phyloP scores from a whole-genome alignment of 148 eudicot species.

The Fagopyrum homotropicum region DNA sequence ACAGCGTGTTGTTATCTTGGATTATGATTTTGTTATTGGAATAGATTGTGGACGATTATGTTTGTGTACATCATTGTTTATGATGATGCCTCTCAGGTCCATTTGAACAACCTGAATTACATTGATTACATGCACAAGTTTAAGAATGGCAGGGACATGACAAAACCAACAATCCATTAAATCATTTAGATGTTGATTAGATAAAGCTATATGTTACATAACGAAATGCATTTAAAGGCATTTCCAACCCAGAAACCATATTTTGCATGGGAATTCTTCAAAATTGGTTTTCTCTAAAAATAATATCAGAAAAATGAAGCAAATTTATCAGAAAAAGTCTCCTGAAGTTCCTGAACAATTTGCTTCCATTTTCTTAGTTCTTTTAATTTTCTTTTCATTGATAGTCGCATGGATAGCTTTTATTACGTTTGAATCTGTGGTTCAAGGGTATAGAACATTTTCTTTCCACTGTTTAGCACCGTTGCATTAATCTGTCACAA shows the following conservation, averaged over 20 bases:
- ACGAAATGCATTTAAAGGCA: neutral
- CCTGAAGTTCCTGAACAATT: no score
- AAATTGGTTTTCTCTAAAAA: no score
- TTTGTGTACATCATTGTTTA: neutral
- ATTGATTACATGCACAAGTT: neutral
- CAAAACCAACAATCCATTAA: neutral
- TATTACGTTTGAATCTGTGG: neutral
- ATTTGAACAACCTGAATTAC: neutral
- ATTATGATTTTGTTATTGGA: neutral
- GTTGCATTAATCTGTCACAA: neutral
- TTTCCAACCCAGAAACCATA: no score
- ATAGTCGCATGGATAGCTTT: neutral
- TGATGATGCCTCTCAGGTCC: neutral
- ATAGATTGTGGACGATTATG: neutral
- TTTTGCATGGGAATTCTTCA: no score
- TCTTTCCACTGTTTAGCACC: neutral
- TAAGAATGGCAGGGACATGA: neutral
- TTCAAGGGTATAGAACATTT: neutral
- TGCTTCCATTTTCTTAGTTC: no score
- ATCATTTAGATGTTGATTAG: neutral
- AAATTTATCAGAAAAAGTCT: neutral
- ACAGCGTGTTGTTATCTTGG: neutral
- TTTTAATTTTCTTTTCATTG: neutral
- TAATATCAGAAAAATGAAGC: neutral
- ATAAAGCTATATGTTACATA: neutral